A percentile compares a stretch with the other conserved stretches of the same genome.
Evolutionary conservation across 179 eudicot species (phyloP).

Genomic region (Patellifolia procumbens): DNA sequence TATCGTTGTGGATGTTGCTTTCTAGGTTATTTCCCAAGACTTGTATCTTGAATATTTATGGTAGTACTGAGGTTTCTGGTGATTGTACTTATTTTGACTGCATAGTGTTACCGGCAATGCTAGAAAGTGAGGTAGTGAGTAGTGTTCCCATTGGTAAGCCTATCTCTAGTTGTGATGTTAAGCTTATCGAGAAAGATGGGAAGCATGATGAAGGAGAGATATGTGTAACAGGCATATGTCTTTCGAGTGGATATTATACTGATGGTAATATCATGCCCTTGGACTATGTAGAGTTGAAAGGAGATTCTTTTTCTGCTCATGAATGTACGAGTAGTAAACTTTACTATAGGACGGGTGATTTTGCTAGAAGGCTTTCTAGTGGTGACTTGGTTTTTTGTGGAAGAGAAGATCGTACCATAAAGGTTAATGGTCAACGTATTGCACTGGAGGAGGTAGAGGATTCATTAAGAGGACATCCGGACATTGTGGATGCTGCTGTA

Average conservation of each 20-base stretch:
- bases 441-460: conserved; percentile 84
- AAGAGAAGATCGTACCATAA: conserved; percentile 79
- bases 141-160: conserved; percentile 86
- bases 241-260: conserved; percentile 66
- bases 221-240: conserved; percentile 68
- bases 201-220: conserved; percentile 73
- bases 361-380: conserved; percentile 62
- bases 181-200: conserved; percentile 55
- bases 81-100: conserved; percentile 95
- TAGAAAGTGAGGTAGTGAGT: conserved; percentile 55
- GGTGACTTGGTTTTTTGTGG: conserved; percentile 81
- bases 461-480: conserved; percentile 57
- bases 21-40: conserved; percentile 58
- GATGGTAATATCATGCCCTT: conserved; percentile 37
- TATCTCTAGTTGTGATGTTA: conserved; percentile 63
- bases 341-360: conserved; percentile 83
- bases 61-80: conserved; percentile 97
- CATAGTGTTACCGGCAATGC: conserved; percentile 49
- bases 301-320: conserved; percentile 29
- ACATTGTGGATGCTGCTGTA: conserved; percentile 77
- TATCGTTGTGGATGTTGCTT: conserved; percentile 61
- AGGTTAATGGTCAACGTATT: conserved; percentile 91
- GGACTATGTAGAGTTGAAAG: conserved; percentile 40
- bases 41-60: conserved; percentile 83
- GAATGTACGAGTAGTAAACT: conserved; percentile 19